Evolutionary conservation across 371 early-diverging fungal species (phyloP).

Genomic region (Mortierella sp.): DNA sequence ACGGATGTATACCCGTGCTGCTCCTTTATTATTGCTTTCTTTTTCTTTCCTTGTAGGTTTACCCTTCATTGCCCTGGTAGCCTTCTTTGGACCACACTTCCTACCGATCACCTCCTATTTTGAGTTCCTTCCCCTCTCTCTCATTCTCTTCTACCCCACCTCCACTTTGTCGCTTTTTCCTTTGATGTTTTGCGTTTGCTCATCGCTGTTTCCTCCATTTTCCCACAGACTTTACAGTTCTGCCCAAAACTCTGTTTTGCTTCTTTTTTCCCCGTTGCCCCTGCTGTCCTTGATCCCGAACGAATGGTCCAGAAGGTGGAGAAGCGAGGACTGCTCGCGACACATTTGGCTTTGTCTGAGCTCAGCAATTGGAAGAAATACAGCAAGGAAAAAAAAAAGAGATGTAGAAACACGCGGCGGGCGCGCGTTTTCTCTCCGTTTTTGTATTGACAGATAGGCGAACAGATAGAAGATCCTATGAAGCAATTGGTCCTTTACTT

Average conservation of each 20-base stretch:
- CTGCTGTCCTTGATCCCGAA: not conserved
- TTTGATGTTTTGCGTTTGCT: not conserved
- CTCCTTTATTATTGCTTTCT: not conserved
- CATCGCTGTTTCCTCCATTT: not conserved
- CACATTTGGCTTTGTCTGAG: not conserved
- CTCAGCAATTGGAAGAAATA: not conserved
- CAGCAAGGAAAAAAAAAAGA: not conserved
- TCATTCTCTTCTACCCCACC: not conserved
- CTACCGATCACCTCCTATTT: not conserved
- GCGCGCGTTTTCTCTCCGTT: not conserved
- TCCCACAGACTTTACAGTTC: not conserved
- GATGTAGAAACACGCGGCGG: not conserved
- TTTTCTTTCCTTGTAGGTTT: not conserved
- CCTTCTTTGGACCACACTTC: not conserved
- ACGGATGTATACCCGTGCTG: not conserved
- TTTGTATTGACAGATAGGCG: too few relatives aligned
- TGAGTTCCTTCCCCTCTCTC: not conserved
- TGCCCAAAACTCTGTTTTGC: not conserved
- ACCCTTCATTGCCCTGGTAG: not conserved
- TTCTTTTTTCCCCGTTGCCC: not conserved
- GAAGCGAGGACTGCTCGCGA: not conserved
- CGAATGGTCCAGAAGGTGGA: not conserved
- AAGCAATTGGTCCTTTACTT: not conserved
- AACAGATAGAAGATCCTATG: not conserved
- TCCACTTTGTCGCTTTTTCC: not conserved